These are phyloP conservation scores for Podospora pseudoanserina DNA, from an alignment of 495 filamentous ascomycete genomes.

Conservation along the genomic window DNA sequence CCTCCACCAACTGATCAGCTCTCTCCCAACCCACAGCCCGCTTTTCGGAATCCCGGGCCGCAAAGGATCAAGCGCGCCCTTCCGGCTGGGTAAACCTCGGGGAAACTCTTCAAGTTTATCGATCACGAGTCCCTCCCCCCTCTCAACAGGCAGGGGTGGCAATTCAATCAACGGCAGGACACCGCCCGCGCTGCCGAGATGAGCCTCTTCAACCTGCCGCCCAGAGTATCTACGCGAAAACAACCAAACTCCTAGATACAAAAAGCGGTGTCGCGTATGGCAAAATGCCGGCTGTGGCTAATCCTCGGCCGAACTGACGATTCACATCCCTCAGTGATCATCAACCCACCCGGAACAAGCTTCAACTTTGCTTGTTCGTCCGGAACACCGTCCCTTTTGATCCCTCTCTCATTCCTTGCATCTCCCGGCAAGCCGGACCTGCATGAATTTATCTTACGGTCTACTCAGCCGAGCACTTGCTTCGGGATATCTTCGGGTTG, in stretches of 20 bases:
- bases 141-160: not conserved
- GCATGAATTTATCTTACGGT: not conserved
- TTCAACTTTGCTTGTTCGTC: not conserved
- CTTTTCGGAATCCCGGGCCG: slow-evolving; percentile 19
- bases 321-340: slow-evolving; percentile 13
- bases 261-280: slow-evolving; percentile 2
- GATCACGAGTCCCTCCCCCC: not conserved
- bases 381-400: not conserved
- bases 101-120: not conserved
- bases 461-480: too few relatives aligned
- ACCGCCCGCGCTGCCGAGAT: slow-evolving; percentile 19
- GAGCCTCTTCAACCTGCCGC: slow-evolving; percentile 20
- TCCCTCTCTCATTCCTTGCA: not conserved
- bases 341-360: not conserved
- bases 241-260: not conserved
- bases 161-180: slow-evolving; percentile 13
- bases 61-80: not conserved
- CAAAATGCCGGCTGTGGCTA: slow-evolving; percentile 21
- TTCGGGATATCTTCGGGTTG: too few relatives aligned
- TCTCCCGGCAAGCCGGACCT: not conserved
- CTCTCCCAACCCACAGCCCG: not conserved
- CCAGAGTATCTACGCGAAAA: not conserved
- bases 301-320: slow-evolving; percentile 27
- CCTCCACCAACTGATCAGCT: slow-evolving; percentile 6
- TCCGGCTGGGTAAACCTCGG: slow-evolving; percentile 23